Evolutionary conservation across 805 yeast species (phyloP).

Genomic region (Pichia manshurica): DNA sequence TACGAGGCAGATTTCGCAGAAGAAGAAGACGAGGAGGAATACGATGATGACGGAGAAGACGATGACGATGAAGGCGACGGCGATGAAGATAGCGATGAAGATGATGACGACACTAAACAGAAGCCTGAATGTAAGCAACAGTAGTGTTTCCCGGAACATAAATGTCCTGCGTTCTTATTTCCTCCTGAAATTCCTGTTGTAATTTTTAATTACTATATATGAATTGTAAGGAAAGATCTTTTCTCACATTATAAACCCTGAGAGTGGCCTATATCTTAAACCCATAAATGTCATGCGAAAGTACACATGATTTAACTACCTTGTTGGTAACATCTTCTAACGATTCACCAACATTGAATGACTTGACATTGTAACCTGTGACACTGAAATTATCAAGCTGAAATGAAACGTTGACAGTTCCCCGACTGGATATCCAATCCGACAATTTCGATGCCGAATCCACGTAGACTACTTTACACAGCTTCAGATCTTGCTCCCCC

Average conservation of each 20-base stretch:
- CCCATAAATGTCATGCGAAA: neutral
- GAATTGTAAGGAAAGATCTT: too few species aligned
- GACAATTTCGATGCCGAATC: neutral
- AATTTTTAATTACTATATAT: too few species aligned
- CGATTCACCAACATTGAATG: neutral
- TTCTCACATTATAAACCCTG: too few species aligned
- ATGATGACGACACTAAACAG: slow-evolving; percentile 47
- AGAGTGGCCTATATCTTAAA: neutral
- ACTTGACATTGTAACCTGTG: neutral
- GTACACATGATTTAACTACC: neutral
- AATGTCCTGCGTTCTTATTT: too few species aligned
- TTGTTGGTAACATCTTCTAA: neutral
- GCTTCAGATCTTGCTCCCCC: neutral
- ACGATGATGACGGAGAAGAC: slow-evolving; percentile 53
- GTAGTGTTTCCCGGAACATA: too few species aligned
- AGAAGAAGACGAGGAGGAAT: slow-evolving; percentile 46
- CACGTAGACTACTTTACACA: neutral
- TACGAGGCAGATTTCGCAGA: slow-evolving; percentile 60
- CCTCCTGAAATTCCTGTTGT: too few species aligned
- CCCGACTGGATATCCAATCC: neutral
- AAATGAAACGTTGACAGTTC: neutral
- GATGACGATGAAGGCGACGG: slow-evolving; percentile 57
- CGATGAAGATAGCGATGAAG: slow-evolving; percentile 56
- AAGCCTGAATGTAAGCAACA: slow-evolving; percentile 79
- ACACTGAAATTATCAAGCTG: neutral